Evolutionary conservation across 2,329 filamentous ascomycete species (phyloP), one percentile per base, ranked within the genome.

Genomic region (Fusarium sacchari): DNA sequence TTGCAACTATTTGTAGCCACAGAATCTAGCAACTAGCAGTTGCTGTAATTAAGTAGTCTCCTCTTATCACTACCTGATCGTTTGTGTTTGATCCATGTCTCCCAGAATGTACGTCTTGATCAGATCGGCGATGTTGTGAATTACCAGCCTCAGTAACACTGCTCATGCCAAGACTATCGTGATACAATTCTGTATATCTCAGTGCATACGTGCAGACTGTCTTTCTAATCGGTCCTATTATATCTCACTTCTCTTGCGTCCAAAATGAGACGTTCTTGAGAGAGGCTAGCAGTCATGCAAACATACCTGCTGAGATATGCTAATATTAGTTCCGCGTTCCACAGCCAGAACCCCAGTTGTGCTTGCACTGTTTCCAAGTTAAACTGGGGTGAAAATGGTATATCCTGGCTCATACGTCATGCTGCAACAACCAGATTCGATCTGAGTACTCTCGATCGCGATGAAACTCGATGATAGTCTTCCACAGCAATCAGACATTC

Each of bases 211-310:
- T 30, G 7, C 20, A 30, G 10, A 22, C 8, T 22, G 7, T 12
- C n/a, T 13, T 7, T 18, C 5, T 17, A 55, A 18, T 30, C 20
- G 52, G 26, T 5, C 20, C 52, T 55, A 9, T 15, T 20, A 14
- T 0, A 10, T 9, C 10, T 17, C 18, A 22, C 20, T 5, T n/a
- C 22, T 55, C 36, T 26, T 17, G 7, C 2, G 18, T 30, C 15
- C 0, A 12, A 17, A n/a, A 4, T 2, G 3, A 55, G 15, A 7
- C 3, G 14, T 7, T 18, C 5, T 20, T 13, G 20, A 10, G 8
- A 40, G 10, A n/a, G 34, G 24, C 4, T 3, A n/a, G 18, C 4
- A 3, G 24, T 18, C 7, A 46, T 20, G 26, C 5, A 7, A 28
- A 12, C n/a, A 20, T 58, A 14, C 13, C 12, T 28, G 20, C 18